Base-by-base conservation (phyloP, 148 eudicot species). In the Rhododendron griersonianum region DNA sequence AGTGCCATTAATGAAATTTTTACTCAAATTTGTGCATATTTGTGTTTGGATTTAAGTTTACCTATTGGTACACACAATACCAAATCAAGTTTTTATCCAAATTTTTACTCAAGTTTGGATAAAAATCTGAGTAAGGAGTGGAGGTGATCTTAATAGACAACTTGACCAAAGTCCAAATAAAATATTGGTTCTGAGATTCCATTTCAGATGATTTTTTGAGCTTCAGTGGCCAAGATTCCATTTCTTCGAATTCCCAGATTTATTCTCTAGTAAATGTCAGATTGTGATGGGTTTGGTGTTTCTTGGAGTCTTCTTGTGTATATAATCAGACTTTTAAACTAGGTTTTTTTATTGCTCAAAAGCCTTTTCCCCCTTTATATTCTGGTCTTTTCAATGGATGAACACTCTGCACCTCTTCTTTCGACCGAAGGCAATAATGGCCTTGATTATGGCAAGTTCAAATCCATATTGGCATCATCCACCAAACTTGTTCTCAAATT, bases 401-500 rank as follows among this genome's bases (percentile, higher is more conserved):
- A 85, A 78, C 63, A 90, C 81, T 85, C 93, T 74, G 77, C 79
- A 23, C 93, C 94, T 83, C 87, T 94, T 82, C 89, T 69, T 69
- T 30, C 7, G 18, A 69, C 33, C 75, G 11, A 69, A 28, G 35
- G 18, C 75, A 28, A 69, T 28, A 69, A 69, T 69, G 75, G 37
- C 75, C 5, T 44, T 73, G 84, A 41, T 28, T 37, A 74, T 86
- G 50, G 83, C 37, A 69, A 69, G 35, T 81, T 69, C 8, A 41
- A 48, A 83, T 57, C 88, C 10, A 55, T 87, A 5, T 77, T 93
- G 61, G 86, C 87, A 35, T 86, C 89, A 85, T 83, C 91, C 47
- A 81, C 87, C 30, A 95, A 94, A 92, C 91, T 94, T 93, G 57
- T 89, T 90, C 91, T 96, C 57, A 96, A 91, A 77, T 80, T 86